These are phyloP conservation scores for Polyplosphaeria fusca DNA, from an alignment of 495 filamentous ascomycete species.

Conservation along the genomic window DNA sequence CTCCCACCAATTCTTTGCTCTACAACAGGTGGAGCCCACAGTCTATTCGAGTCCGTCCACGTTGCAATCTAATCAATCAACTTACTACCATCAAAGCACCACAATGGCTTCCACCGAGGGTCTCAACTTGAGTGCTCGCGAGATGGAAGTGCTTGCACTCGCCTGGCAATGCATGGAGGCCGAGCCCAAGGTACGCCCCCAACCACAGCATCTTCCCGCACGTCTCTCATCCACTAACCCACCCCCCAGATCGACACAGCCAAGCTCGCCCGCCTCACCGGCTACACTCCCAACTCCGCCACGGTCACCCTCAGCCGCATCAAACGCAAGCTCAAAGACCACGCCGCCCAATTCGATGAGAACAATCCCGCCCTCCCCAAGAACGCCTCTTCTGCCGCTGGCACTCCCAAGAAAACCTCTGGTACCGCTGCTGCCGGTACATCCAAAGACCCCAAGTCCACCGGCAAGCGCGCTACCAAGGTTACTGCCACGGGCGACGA, in stretches of 20 bases:
- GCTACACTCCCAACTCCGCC: conserved; percentile 19
- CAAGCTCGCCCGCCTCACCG: conserved; percentile 26
- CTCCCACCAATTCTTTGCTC: background rate
- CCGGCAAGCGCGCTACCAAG: conserved; percentile 10
- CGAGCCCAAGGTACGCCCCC: conserved; percentile 28
- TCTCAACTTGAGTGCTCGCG: conserved; percentile 8
- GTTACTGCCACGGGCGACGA: background rate
- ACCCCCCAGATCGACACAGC: conserved; percentile 25
- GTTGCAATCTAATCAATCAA: no score
- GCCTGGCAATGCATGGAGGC: conserved; percentile 32
- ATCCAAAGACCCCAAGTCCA: background rate
- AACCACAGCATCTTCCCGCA: background rate
- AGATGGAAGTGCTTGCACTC: conserved; percentile 23
- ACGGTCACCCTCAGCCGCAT: conserved; percentile 26
- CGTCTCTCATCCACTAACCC: conserved; percentile 5
- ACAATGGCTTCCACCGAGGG: conserved; percentile 8
- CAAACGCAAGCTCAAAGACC: conserved; percentile 26
- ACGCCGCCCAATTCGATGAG: background rate
- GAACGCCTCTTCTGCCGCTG: background rate
- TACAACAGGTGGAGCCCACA: no score
- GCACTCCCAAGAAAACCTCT: background rate
- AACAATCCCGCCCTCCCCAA: background rate
- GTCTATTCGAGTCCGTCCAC: no score
- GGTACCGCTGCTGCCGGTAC: background rate
- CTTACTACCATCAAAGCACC: background rate